Percentiles rank a stretch among this genome's conserved stretches.
Conservation (phyloP, 2,329 filamentous ascomycete genomes). For the Huntiella bhutanensis region DNA sequence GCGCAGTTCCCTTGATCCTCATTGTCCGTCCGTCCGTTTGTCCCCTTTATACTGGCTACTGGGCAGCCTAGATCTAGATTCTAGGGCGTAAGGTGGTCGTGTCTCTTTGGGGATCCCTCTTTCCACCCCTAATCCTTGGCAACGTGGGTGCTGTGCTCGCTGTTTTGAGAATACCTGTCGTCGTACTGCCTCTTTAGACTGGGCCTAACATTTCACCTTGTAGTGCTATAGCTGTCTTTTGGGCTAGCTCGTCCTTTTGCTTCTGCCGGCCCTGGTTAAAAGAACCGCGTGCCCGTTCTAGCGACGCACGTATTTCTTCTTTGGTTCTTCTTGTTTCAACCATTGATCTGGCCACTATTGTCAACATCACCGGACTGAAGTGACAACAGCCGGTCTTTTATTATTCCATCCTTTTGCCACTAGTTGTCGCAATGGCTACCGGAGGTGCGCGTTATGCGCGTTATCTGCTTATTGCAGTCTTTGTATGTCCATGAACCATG, state of each 20-base stretch:
- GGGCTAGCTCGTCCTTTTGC: not conserved
- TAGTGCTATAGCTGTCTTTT: too few species aligned
- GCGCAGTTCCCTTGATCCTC: too few species aligned
- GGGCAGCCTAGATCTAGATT: too few species aligned
- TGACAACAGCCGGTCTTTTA: not conserved
- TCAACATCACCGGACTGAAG: not conserved
- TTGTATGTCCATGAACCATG: constrained; percentile 38
- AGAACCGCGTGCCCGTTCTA: constrained; percentile 4
- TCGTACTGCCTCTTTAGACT: too few species aligned
- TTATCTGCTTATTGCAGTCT: constrained; percentile 64
- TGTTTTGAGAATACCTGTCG: not conserved
- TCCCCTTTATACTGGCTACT: too few species aligned
- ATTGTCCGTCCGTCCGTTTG: too few species aligned
- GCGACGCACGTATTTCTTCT: not conserved
- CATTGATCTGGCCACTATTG: not conserved
- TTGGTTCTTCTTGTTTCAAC: not conserved
- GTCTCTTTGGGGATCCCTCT: not conserved
- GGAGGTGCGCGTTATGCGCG: constrained; percentile 56
- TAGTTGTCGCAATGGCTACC: constrained; percentile 33
- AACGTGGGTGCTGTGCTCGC: not conserved
- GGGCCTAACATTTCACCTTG: too few species aligned
- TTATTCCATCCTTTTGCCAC: not conserved
- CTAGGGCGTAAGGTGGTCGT: not conserved
- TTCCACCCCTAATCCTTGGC: constrained; percentile 1
- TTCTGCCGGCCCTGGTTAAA: constrained; percentile 4